phyloP scores from a whole-genome alignment of 2,329 filamentous ascomycete genomes.

The Aspergillus chevalieri region DNA sequence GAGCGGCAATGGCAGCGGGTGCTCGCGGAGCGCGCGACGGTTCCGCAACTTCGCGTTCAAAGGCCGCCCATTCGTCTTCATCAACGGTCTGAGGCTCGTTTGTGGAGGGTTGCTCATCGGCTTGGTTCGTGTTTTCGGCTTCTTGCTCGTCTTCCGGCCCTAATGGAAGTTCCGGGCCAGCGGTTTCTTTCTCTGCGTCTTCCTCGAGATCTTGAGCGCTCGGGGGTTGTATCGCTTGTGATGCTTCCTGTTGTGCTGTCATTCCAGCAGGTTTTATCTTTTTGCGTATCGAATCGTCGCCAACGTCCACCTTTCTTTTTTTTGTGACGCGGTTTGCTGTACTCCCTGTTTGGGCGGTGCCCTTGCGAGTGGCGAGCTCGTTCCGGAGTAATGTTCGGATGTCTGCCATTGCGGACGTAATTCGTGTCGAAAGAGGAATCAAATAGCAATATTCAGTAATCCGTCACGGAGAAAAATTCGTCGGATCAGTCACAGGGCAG shows the following conservation, averaged over 20 bases:
- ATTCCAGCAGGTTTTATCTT: slow-evolving; percentile 34
- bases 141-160: slow-evolving; percentile 10
- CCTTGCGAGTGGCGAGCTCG: slow-evolving; percentile 67
- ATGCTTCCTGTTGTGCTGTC: slow-evolving; percentile 28
- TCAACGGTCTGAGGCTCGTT: slow-evolving; percentile 43
- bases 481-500: not conserved
- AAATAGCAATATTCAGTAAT: not conserved
- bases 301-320: slow-evolving; percentile 50
- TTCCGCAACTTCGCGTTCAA: slow-evolving; percentile 71
- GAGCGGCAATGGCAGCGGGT: slow-evolving; percentile 25
- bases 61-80: slow-evolving; percentile 80
- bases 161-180: slow-evolving; percentile 17
- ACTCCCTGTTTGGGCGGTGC: slow-evolving; percentile 52
- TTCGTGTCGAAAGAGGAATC: not conserved
- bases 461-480: not conserved
- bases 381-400: slow-evolving; percentile 72
- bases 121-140: slow-evolving; percentile 2
- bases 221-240: slow-evolving; percentile 19
- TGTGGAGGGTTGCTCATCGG: slow-evolving; percentile 3
- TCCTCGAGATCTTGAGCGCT: slow-evolving; percentile 18
- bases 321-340: slow-evolving; percentile 37
- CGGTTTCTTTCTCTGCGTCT: slow-evolving; percentile 20
- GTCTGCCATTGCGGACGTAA: slow-evolving; percentile 58
- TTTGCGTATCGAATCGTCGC: slow-evolving; percentile 38
- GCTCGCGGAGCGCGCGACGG: slow-evolving; percentile 29